phyloP scores from a whole-genome alignment of 2,329 filamentous ascomycete genomes.

The Gaeumannomyces sp. region DNA sequence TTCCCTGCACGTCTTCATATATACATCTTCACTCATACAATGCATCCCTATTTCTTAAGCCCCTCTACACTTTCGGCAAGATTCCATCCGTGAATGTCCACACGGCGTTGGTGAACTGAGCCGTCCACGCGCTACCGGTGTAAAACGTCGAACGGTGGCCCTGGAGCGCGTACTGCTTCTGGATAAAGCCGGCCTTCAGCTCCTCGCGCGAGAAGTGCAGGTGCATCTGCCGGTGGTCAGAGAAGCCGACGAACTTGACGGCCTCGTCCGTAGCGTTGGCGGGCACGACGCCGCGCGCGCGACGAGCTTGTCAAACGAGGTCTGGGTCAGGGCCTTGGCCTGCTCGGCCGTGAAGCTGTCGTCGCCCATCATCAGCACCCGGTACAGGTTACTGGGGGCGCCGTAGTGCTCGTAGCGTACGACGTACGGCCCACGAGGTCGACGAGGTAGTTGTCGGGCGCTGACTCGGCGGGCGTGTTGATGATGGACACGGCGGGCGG shows the following conservation, averaged over 20 bases:
- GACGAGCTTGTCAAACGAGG: slow-evolving; percentile 20
- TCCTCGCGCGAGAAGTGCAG: slow-evolving; percentile 23
- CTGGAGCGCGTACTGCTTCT: slow-evolving; percentile 30
- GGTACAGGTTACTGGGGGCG: slow-evolving; percentile 19
- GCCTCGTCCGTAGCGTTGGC: slow-evolving; percentile 11
- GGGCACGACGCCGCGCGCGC: slow-evolving; percentile 17
- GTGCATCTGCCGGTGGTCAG: slow-evolving; percentile 26
- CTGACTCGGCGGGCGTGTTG: slow-evolving; percentile 23
- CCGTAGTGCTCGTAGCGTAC: slow-evolving; percentile 23
- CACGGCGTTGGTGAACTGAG: slow-evolving; percentile 26
- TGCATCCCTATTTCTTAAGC: neutral
- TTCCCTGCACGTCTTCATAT: too few species aligned
- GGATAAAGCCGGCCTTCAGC: slow-evolving; percentile 29
- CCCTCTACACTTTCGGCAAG: neutral
- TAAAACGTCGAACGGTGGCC: slow-evolving; percentile 33
- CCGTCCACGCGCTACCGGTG: slow-evolving; percentile 28
- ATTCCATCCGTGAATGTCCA: slow-evolving; percentile 23
- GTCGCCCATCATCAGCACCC: slow-evolving; percentile 22
- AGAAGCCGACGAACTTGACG: slow-evolving; percentile 22
- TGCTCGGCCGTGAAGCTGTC: slow-evolving; percentile 13
- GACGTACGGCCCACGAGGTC: slow-evolving; percentile 23
- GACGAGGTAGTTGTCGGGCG: slow-evolving; percentile 21
- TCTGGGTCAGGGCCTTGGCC: slow-evolving; percentile 21
- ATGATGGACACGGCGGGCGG: slow-evolving; percentile 20
- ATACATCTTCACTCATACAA: too few species aligned